Percentiles rank a stretch among this genome's conserved stretches.
Conservation (phyloP, 2,329 filamentous ascomycete genomes). For the Fusarium nodosum region DNA sequence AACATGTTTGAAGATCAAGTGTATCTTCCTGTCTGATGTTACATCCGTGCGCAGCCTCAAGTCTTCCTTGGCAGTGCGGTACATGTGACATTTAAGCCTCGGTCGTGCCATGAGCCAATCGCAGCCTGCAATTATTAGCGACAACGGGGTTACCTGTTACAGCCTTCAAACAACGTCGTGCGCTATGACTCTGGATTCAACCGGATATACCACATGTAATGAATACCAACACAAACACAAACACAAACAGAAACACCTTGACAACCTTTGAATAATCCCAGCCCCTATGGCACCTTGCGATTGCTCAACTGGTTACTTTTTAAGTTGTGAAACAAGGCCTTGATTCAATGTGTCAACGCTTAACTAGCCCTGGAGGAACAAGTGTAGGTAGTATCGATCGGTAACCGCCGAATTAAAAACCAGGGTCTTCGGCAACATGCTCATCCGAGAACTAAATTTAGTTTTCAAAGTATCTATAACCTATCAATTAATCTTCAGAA, state of each 20-base stretch:
- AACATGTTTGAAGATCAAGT: neutral
- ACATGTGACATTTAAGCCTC: neutral
- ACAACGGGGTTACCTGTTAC: neutral
- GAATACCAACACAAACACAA: neutral
- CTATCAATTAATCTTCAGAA: neutral
- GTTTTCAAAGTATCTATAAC: neutral
- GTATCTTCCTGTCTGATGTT: neutral
- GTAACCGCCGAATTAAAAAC: neutral
- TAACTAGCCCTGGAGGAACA: neutral
- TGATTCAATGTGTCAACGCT: neutral
- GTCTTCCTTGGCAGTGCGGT: neutral
- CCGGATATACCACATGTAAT: neutral
- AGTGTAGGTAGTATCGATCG: neutral
- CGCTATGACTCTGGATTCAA: neutral
- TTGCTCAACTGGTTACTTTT: neutral
- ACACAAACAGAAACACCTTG: neutral
- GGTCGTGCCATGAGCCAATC: neutral
- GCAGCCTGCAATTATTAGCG: neutral
- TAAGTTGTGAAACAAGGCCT: neutral
- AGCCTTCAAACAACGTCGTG: slow-evolving; percentile 3
- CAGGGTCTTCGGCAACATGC: neutral
- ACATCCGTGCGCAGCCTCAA: neutral
- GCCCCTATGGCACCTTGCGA: neutral
- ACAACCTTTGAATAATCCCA: neutral
- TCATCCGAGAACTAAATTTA: neutral